phyloP scores from a whole-genome alignment of 1,284 basidiomycete species.

The Puccinia coronata region DNA sequence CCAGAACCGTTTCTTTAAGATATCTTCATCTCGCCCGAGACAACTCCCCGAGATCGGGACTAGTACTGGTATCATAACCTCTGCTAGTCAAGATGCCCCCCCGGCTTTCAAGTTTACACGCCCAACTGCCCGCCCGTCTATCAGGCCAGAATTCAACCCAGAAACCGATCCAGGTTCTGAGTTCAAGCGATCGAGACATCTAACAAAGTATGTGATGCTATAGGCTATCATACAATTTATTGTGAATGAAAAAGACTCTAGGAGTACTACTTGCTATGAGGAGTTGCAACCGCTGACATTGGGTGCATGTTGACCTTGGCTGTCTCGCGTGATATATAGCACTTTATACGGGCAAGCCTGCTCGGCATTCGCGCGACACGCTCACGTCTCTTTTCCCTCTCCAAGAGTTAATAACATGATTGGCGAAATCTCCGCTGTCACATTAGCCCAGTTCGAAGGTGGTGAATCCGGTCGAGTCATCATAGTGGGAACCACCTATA shows the following conservation, averaged over 20 bases:
- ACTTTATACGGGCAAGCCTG: background rate
- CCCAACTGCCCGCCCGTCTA: conserved; percentile 3
- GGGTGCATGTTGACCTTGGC: background rate
- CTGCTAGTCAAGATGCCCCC: background rate
- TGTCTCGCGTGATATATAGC: background rate
- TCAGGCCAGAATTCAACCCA: conserved; percentile 14
- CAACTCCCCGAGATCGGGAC: background rate
- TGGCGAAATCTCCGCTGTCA: background rate
- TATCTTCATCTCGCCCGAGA: background rate
- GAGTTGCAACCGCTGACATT: background rate
- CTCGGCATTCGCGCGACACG: background rate
- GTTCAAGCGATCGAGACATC: background rate
- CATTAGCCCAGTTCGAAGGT: background rate
- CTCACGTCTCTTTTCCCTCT: background rate
- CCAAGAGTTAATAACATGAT: background rate
- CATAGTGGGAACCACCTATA: background rate
- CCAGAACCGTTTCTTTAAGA: conserved; percentile 21
- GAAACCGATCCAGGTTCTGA: background rate
- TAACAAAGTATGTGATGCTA: background rate
- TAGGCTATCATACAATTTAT: background rate
- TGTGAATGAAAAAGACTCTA: background rate
- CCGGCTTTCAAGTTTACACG: background rate
- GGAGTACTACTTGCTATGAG: background rate
- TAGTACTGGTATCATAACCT: background rate
- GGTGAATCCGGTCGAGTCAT: background rate